Conservation (phyloP, 1,284 basidiomycete genomes). For the Ustilago cynodontis region DNA sequence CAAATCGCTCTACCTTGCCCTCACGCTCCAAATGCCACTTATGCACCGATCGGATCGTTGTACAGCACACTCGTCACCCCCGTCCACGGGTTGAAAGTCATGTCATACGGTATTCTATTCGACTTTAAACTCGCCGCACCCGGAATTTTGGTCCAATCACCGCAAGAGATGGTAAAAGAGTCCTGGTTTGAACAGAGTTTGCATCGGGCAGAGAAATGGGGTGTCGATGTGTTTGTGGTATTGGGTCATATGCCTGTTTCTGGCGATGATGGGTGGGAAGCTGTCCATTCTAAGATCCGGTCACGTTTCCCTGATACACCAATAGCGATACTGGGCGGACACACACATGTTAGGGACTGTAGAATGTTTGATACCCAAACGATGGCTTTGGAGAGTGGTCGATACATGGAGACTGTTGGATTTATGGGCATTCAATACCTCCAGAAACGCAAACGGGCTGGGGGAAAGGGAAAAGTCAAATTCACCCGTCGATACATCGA, state of each 20-base stretch:
- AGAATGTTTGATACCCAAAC: slow-evolving; percentile 58
- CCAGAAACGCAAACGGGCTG: slow-evolving; percentile 29
- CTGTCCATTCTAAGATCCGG: slow-evolving; percentile 59
- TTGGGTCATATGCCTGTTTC: slow-evolving; percentile 67
- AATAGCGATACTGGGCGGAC: slow-evolving; percentile 61
- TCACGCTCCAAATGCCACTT: slow-evolving; percentile 27
- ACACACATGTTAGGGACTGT: slow-evolving; percentile 68
- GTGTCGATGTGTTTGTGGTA: slow-evolving; percentile 65
- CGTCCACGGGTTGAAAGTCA: slow-evolving; percentile 56
- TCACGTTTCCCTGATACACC: slow-evolving; percentile 61
- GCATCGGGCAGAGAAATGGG: slow-evolving; percentile 48
- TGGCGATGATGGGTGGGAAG: slow-evolving; percentile 61
- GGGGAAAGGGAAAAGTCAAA: slow-evolving; percentile 62
- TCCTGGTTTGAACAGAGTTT: slow-evolving; percentile 64
- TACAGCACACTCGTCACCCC: slow-evolving; percentile 58
- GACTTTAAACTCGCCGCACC: slow-evolving; percentile 61
- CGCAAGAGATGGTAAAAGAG: slow-evolving; percentile 63
- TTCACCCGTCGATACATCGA: slow-evolving; percentile 72
- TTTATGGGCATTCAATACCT: slow-evolving; percentile 55
- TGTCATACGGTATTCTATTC: slow-evolving; percentile 65
- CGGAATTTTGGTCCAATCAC: slow-evolving; percentile 58
- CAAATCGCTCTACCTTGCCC: slow-evolving; percentile 55
- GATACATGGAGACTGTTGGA: slow-evolving; percentile 62
- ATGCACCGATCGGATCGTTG: slow-evolving; percentile 58
- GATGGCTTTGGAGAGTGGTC: slow-evolving; percentile 65